phyloP scores from a whole-genome alignment of 148 eudicot species.

The Limonium bicolor region DNA sequence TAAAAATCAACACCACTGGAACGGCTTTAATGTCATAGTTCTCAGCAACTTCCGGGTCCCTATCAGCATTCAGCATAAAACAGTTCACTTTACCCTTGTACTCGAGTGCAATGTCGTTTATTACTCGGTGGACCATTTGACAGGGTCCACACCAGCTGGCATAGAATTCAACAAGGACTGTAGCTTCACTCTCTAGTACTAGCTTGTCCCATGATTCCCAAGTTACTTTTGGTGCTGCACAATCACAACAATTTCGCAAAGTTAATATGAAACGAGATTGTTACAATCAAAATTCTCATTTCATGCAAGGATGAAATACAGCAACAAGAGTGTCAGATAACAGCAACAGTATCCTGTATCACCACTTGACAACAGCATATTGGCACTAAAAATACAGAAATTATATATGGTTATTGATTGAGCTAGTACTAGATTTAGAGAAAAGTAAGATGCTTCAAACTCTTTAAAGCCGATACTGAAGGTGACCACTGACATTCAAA shows the following conservation, averaged over 20 bases:
- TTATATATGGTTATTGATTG: too few relatives aligned
- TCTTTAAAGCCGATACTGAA: too few relatives aligned
- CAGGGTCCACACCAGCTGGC: constrained; percentile 99
- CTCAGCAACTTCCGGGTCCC: constrained; percentile 41
- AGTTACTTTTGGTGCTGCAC: constrained; percentile 56
- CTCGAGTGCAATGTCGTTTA: constrained; percentile 73
- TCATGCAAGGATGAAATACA: too few relatives aligned
- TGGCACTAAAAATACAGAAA: too few relatives aligned
- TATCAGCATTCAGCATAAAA: constrained; percentile 52
- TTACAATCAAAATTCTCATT: too few relatives aligned
- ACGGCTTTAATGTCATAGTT: constrained; percentile 70
- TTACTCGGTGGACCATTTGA: constrained; percentile 89
- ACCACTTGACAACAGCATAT: too few relatives aligned
- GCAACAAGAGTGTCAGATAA: too few relatives aligned
- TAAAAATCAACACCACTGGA: constrained; percentile 81
- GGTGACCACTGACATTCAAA: too few relatives aligned
- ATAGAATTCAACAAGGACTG: constrained; percentile 84
- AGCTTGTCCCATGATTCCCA: constrained; percentile 63
- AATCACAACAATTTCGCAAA: too few relatives aligned
- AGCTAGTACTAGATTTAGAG: too few relatives aligned
- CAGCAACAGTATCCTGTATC: too few relatives aligned
- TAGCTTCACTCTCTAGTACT: constrained; percentile 43
- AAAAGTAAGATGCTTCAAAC: too few relatives aligned
- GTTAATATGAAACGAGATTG: background rate
- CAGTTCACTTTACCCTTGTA: constrained; percentile 55